phyloP scores from a whole-genome alignment of 2,329 filamentous ascomycete species.

The Botrytis porri region DNA sequence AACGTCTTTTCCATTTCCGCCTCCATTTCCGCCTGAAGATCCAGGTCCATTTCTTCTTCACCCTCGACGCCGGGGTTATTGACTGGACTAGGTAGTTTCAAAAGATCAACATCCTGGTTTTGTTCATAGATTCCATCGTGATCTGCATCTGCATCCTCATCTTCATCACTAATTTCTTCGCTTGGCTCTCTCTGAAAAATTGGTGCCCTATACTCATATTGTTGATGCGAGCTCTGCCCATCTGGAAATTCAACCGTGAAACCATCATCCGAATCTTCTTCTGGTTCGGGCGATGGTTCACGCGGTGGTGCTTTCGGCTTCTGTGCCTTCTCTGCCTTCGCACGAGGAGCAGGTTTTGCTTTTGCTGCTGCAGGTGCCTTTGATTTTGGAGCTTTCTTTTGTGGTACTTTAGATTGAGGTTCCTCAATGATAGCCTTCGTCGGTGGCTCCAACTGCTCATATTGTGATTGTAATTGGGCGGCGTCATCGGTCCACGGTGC shows the following conservation, averaged over 20 bases:
- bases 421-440: not conserved
- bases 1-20: slow-evolving; percentile 23
- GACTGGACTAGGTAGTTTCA: slow-evolving; percentile 54
- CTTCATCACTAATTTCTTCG: slow-evolving; percentile 46
- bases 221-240: slow-evolving; percentile 41
- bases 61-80: slow-evolving; percentile 38
- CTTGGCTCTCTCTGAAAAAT: slow-evolving; percentile 31
- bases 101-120: slow-evolving; percentile 41
- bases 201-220: slow-evolving; percentile 32
- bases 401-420: slow-evolving; percentile 24
- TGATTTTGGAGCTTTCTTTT: slow-evolving; percentile 32
- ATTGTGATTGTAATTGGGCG: slow-evolving; percentile 61
- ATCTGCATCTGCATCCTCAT: slow-evolving; percentile 47
- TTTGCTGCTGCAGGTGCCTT: slow-evolving; percentile 33
- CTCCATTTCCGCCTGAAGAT: slow-evolving; percentile 36
- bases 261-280: slow-evolving; percentile 52
- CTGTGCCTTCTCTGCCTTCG: slow-evolving; percentile 37
- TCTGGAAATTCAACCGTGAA: slow-evolving; percentile 60
- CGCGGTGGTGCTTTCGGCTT: slow-evolving; percentile 37
- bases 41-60: slow-evolving; percentile 38
- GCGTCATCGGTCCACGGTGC: slow-evolving; percentile 64
- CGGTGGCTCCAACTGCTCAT: slow-evolving; percentile 55
- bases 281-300: slow-evolving; percentile 36
- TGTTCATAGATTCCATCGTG: slow-evolving; percentile 42
- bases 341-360: slow-evolving; percentile 34